Conservation (phyloP, 2,329 filamentous ascomycete genomes). For the Karstenula rhodostoma region DNA sequence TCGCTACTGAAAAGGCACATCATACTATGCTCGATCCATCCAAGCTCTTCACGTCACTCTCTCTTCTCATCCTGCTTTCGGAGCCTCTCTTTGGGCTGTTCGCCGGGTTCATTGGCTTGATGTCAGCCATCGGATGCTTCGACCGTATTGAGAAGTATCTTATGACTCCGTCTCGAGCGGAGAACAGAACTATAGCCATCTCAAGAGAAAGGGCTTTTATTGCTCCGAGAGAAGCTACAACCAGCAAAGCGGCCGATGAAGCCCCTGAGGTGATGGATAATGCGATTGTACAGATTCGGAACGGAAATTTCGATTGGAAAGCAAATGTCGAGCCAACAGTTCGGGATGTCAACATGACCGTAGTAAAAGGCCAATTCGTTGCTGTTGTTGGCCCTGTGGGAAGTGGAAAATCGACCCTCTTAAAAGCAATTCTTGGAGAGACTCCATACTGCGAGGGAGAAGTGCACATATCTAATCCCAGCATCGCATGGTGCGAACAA, state of each 20-base stretch:
- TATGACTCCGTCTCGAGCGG: background rate
- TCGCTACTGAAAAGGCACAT: slow-evolving; percentile 4
- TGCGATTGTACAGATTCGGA: slow-evolving; percentile 5
- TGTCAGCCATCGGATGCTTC: slow-evolving; percentile 16
- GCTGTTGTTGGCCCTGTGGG: slow-evolving; percentile 15
- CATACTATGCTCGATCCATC: slow-evolving; percentile 14
- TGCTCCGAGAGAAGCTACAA: background rate
- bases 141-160: slow-evolving; percentile 19
- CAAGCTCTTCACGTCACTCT: slow-evolving; percentile 18
- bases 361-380: background rate
- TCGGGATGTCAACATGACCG: slow-evolving; percentile 2
- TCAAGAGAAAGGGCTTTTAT: background rate
- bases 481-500: slow-evolving; percentile 36
- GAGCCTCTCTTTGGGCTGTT: slow-evolving; percentile 20
- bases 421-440: slow-evolving; percentile 25
- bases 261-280: background rate
- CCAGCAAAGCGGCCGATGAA: background rate
- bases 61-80: slow-evolving; percentile 19
- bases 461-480: background rate
- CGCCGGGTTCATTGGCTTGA: slow-evolving; percentile 12
- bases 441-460: background rate
- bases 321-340: slow-evolving; percentile 2
- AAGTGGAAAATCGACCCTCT: slow-evolving; percentile 47
- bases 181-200: background rate
- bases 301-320: slow-evolving; percentile 17